Evolutionary conservation across 2,329 filamentous ascomycete species (phyloP).

Genomic region (Aspergillus sp.): DNA sequence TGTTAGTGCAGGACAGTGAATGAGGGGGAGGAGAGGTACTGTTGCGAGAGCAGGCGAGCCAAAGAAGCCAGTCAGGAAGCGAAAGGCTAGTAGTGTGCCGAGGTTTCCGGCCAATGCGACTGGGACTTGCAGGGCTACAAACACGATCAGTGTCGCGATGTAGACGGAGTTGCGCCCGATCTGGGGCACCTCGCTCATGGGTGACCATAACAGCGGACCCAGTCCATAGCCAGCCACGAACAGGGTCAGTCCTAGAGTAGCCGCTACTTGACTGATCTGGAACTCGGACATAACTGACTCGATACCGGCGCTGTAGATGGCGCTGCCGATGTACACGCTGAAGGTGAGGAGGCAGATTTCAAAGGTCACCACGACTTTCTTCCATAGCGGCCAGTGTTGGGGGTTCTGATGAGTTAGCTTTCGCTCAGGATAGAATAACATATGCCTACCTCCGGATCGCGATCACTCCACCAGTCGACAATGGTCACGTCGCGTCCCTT

Average conservation of each 20-base stretch:
- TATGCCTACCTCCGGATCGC: conserved; percentile 46
- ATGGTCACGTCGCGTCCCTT: conserved; percentile 55
- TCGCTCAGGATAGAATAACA: not conserved
- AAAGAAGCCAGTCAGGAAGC: conserved; percentile 55
- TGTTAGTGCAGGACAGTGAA: not conserved
- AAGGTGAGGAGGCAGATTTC: conserved; percentile 53
- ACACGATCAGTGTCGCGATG: conserved; percentile 49
- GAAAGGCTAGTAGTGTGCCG: conserved; percentile 52
- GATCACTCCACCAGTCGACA: conserved; percentile 52
- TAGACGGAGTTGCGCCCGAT: conserved; percentile 54
- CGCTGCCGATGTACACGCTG: conserved; percentile 52
- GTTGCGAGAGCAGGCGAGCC: conserved; percentile 48
- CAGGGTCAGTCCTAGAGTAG: conserved; percentile 51
- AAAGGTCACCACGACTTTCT: conserved; percentile 50
- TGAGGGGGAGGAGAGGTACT: not conserved
- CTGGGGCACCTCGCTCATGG: conserved; percentile 52
- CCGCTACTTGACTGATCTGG: conserved; percentile 35
- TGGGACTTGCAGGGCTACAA: conserved; percentile 52
- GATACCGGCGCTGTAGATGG: conserved; percentile 52
- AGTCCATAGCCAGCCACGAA: conserved; percentile 54
- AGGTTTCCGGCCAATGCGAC: conserved; percentile 51
- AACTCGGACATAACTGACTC: conserved; percentile 45
- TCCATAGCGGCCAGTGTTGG: conserved; percentile 47
- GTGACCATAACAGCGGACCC: conserved; percentile 46
- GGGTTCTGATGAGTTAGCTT: conserved; percentile 40